A percentile compares a stretch with the other conserved stretches of the same genome.
Conservation (phyloP, 1,284 basidiomycete genomes). For the Ceratobasidium sp. region DNA sequence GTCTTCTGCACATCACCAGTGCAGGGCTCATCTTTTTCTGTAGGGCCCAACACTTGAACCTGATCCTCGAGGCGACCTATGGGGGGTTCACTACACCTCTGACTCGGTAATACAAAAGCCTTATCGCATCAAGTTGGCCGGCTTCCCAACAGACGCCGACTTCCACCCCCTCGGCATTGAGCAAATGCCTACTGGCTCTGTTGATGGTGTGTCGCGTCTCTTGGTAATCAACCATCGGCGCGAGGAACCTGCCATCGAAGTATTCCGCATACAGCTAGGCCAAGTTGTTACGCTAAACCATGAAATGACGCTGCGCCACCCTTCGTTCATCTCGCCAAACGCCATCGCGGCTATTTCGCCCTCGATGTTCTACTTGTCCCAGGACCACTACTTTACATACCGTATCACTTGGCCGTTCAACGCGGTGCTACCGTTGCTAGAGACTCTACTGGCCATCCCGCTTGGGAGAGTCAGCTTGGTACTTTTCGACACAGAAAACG, state of each 20-base stretch:
- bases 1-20: not conserved
- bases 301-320: slow-evolving; percentile 65
- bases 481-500: slow-evolving; percentile 41
- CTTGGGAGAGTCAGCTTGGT: slow-evolving; percentile 64
- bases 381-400: slow-evolving; percentile 74
- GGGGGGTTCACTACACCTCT: slow-evolving; percentile 49
- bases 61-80: slow-evolving; percentile 61
- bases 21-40: not conserved
- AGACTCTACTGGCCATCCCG: slow-evolving; percentile 67
- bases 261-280: slow-evolving; percentile 63
- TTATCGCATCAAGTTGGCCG: slow-evolving; percentile 53
- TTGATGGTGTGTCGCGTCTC: slow-evolving; percentile 60
- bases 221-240: slow-evolving; percentile 74
- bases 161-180: slow-evolving; percentile 71
- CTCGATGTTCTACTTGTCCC: slow-evolving; percentile 71
- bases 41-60: slow-evolving; percentile 66
- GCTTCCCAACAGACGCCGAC: slow-evolving; percentile 61
- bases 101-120: slow-evolving; percentile 34
- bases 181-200: slow-evolving; percentile 59
- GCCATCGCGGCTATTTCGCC: slow-evolving; percentile 69
- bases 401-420: slow-evolving; percentile 65
- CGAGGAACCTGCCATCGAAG: slow-evolving; percentile 67
- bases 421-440: slow-evolving; percentile 61
- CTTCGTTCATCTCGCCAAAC: slow-evolving; percentile 70
- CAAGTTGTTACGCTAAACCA: slow-evolving; percentile 46